Base-by-base conservation (phyloP, 768 basidiomycete species). In the Zangia roseola region DNA sequence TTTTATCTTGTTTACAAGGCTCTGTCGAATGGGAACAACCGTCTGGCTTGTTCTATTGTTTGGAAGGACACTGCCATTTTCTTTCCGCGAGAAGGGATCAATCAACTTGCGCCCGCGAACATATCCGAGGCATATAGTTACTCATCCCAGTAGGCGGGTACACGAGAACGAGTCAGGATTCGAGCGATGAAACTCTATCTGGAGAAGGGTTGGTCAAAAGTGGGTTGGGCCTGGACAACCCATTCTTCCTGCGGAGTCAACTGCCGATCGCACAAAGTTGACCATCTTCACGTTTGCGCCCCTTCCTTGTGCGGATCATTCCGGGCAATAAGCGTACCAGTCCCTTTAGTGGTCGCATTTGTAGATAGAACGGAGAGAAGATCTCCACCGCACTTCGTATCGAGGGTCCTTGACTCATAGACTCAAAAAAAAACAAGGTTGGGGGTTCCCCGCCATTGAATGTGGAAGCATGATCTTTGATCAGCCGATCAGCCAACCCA, bases 321-420 rank as follows among this genome's bases (percentile, higher is more conserved):
- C n/a, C n/a, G n/a, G n/a, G n/a, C n/a, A n/a, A n/a, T n/a, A n/a
- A n/a, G n/a, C 62, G 60, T 47, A 43, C 9, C 37, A 37, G 46
- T 41, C 50, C 40, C 43, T 59, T 61, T 51, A 56, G 52, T 54
- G 43, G 37, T 34, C 34, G 26, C 54, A 30, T 57, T 33, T 50
- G 58, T 38, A 58, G 56, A 61, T 62, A 52, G 52, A 51, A 62
- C 54, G 56, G 62, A 50, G 45, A 48, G 47, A 48, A 58, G 50
- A 56, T 61, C 46, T 51, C 41, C 31, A 35, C 40, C 46, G 25
- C 56, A 25, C 56, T 51, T 61, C 45, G 20, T 53, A 54, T 54
- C 41, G 43, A 53, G 55, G 57, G 57, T 54, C 20, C 52, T 55
- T 56, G 54, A 50, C 51, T 50, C 49, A 51, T 53, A 40, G 45